Evolutionary conservation across 179 eudicot species (phyloP).

Genomic region (Silene coronaria): DNA sequence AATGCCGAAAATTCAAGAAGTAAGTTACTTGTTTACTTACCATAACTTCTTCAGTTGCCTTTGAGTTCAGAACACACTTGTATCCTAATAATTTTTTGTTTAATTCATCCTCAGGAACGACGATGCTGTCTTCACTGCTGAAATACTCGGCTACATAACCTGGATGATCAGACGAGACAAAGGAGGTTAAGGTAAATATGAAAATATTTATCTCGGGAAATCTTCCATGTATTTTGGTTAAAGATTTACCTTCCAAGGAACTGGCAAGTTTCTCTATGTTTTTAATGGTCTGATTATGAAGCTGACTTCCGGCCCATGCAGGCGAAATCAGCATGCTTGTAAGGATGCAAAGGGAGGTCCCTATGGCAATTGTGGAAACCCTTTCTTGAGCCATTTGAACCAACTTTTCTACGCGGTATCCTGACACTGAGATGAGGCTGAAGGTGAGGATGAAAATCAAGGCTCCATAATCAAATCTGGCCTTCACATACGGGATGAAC

Average conservation of each 20-base stretch:
- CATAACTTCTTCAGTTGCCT: conserved; percentile 70
- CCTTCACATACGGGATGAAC: conserved; percentile 54
- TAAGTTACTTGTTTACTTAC: conserved; percentile 26
- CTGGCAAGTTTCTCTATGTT: conserved; percentile 50
- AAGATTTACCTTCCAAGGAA: conserved; percentile 49
- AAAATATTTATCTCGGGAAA: background rate
- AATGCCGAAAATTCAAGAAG: background rate
- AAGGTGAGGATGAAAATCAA: conserved; percentile 57
- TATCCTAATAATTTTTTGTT: conserved; percentile 41
- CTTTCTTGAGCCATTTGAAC: conserved; percentile 39
- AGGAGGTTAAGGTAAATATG: background rate
- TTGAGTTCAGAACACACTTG: conserved; percentile 50
- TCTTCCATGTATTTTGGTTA: background rate
- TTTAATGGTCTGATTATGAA: conserved; percentile 35
- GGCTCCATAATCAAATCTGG: conserved; percentile 57
- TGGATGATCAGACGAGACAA: conserved; percentile 9
- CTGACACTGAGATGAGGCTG: conserved; percentile 54
- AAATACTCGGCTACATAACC: conserved; percentile 48
- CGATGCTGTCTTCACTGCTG: conserved; percentile 23
- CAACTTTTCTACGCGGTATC: conserved; percentile 47
- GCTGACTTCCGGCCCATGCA: conserved; percentile 52
- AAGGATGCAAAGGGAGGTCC: conserved; percentile 47
- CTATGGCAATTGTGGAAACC: conserved; percentile 41
- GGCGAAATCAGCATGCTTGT: conserved; percentile 45
- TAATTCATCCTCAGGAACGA: conserved; percentile 22